These are phyloP conservation scores for Populus pruinosa DNA, from an alignment of 345 rosid genomes.

Conservation along the genomic window DNA sequence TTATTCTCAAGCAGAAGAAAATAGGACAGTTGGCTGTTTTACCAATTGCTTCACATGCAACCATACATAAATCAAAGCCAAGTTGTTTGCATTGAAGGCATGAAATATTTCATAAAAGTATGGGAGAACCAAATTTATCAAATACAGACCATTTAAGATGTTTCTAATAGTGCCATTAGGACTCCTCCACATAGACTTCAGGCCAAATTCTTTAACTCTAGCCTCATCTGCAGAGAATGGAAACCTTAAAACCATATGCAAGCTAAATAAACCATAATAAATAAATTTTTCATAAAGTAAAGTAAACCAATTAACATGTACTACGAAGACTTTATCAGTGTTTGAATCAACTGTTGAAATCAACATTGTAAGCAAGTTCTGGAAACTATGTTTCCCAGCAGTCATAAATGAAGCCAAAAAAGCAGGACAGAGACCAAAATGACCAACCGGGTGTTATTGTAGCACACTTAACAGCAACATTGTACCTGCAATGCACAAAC, in stretches of 20 bases:
- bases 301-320: neutral
- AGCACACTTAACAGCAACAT: slow-evolving; percentile 96
- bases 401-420: neutral
- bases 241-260: neutral
- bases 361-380: neutral
- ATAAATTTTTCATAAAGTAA: too few species aligned
- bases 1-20: neutral
- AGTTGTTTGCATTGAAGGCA: neutral
- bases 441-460: slow-evolving; percentile 90
- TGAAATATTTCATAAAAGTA: neutral
- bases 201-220: slow-evolving; percentile 89
- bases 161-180: slow-evolving; percentile 98
- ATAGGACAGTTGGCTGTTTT: neutral
- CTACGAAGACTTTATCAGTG: neutral
- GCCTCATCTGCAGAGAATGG: slow-evolving; percentile 70
- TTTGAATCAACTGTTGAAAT: neutral
- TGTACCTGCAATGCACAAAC: slow-evolving; percentile 56
- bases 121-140: neutral
- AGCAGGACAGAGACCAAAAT: slow-evolving; percentile 4
- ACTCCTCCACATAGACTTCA: slow-evolving; percentile 93
- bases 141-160: slow-evolving; percentile 77
- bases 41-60: neutral
- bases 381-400: neutral
- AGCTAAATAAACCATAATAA: neutral
- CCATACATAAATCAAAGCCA: neutral